phyloP scores from a whole-genome alignment of 2,329 filamentous ascomycete species.

The Scleromitrula shiraiana region DNA sequence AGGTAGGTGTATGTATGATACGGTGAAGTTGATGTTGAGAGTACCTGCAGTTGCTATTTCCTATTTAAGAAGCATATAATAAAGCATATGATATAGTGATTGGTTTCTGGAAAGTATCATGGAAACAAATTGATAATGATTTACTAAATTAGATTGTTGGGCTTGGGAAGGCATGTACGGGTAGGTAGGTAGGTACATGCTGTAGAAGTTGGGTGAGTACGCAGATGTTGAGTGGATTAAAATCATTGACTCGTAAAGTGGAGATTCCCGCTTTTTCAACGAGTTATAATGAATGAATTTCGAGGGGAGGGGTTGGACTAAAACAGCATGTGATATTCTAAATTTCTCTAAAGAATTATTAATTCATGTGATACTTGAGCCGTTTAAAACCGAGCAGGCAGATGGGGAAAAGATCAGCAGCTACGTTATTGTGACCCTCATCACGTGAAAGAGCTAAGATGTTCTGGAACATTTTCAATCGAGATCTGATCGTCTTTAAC shows the following conservation, averaged over 20 bases:
- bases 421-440: not conserved
- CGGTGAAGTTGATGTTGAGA: no score
- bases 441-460: constrained; percentile 1
- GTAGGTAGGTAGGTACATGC: no score
- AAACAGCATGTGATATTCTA: constrained; percentile 1
- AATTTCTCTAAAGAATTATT: no score
- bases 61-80: no score
- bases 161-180: not conserved
- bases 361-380: no score
- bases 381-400: constrained; percentile 3
- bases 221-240: constrained; percentile 1
- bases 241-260: constrained; percentile 1
- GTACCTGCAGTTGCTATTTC: not conserved
- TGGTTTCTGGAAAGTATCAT: not conserved
- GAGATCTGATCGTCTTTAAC: constrained; percentile 1
- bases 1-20: no score
- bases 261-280: constrained; percentile 2
- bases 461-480: constrained; percentile 8
- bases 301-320: not conserved
- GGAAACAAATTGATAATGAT: not conserved
- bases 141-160: not conserved
- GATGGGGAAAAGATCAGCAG: not conserved
- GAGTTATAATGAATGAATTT: not conserved
- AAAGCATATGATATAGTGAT: no score
- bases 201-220: no score